These are phyloP conservation scores for Candolleomyces aberdarensis DNA, from an alignment of 768 basidiomycete species.

Conservation along the genomic window DNA sequence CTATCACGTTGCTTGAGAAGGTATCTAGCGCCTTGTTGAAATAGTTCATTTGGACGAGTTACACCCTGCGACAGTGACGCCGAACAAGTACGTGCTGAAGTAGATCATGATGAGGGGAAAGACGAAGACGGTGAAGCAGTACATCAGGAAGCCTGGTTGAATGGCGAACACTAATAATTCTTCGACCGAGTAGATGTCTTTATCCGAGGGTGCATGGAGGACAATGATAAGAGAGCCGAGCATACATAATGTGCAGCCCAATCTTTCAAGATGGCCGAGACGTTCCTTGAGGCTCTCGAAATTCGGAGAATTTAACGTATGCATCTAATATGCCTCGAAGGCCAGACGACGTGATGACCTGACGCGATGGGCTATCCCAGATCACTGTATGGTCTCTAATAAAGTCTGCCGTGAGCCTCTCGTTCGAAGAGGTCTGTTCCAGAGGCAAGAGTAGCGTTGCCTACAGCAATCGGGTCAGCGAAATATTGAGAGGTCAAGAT, in stretches of 20 bases:
- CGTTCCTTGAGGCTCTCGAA: slow-evolving; percentile 67
- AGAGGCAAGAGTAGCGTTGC: slow-evolving; percentile 78
- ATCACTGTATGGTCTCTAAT: slow-evolving; percentile 81
- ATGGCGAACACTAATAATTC: slow-evolving; percentile 88
- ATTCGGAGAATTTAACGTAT: slow-evolving; percentile 31
- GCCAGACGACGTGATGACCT: slow-evolving; percentile 78
- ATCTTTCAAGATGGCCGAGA: slow-evolving; percentile 87
- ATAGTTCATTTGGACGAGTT: slow-evolving; percentile 92
- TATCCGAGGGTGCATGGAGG: slow-evolving; percentile 95
- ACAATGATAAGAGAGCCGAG: slow-evolving; percentile 93
- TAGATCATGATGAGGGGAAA: slow-evolving; percentile 88
- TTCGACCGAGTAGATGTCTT: slow-evolving; percentile 87
- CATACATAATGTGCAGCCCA: slow-evolving; percentile 81
- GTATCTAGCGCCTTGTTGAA: slow-evolving; percentile 98
- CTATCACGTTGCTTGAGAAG: slow-evolving; percentile 97
- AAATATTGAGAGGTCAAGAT: slow-evolving; percentile 4
- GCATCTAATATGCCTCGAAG: slow-evolving; percentile 66
- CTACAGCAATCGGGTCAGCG: slow-evolving; percentile 34
- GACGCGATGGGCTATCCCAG: slow-evolving; percentile 48
- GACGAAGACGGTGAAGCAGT: slow-evolving; percentile 79
- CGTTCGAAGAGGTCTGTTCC: slow-evolving; percentile 49
- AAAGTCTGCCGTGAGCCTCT: slow-evolving; percentile 67
- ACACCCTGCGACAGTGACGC: slow-evolving; percentile 73
- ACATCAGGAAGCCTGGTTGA: slow-evolving; percentile 93
- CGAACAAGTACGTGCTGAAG: slow-evolving; percentile 96